Evolutionary conservation across 768 basidiomycete species (phyloP), one percentile per base, ranked within the genome.

Genomic region (Agaricus bisporus): DNA sequence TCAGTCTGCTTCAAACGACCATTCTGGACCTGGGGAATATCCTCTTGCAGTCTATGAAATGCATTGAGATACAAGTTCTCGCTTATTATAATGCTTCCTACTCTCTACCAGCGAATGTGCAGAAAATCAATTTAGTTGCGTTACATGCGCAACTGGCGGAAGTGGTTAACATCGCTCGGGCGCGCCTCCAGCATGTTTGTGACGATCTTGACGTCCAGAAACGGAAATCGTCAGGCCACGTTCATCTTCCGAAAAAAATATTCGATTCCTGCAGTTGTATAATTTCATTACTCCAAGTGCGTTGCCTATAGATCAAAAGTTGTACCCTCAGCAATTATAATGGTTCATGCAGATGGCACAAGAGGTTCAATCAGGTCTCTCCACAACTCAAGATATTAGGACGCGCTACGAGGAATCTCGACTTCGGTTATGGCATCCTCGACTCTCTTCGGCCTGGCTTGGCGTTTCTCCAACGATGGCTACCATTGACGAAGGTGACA

Each of bases 211-310:
- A 70, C 35, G 57, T 62, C 36, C 61, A 65, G 46, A 61, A 64
- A 48, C 57, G 52, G 55, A 4, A 56, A 53, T 20, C 55, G 39
- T 61, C 60, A 7, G 59, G 55, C 17, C 41, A 54, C 2, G 49
- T 64, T 6, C 61, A 58, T 7, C 50, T 70, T 22, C 62, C 66
- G 25, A 59, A 58, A 43, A 67, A 70, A 43, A 60, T 67, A 1
- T 65, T 65, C 22, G 67, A 73, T 39, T 59, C 70, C 35, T 73
- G 71, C 55, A 63, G 73, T 14, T 72, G 73, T 43, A 67, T 73
- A 59, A 72, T 74, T 26, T 74, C 74, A 2, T 56, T 76, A 25
- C 59, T 77, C n/a, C 74, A 78, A 70, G 75, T 32, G 32, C 32
- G 32, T 8, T 32, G 32, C 32, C 32, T 32, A 11, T 75, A 54